These are phyloP conservation scores for Cordyceps cicadae DNA, from an alignment of 2,329 filamentous ascomycete species.

Conservation along the genomic window DNA sequence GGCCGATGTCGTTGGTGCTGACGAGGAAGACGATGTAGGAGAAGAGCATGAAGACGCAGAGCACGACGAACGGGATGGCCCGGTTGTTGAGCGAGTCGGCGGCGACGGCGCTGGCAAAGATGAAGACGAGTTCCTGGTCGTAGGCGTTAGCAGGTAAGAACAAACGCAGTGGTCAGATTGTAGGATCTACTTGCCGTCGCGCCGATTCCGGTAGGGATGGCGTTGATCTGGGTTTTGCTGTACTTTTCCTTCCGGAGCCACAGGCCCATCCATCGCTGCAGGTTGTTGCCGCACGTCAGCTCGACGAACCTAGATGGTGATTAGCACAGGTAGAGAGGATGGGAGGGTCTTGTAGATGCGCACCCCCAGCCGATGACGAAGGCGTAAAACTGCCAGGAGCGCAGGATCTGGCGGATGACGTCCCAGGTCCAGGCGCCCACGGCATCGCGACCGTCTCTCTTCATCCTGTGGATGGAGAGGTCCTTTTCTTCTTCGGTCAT, in stretches of 20 bases:
- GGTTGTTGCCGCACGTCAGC: constrained; percentile 11
- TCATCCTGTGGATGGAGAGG: constrained; percentile 3
- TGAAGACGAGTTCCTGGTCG: constrained; percentile 8
- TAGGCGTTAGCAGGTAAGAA: background rate
- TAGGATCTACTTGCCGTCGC: background rate
- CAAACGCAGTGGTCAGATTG: background rate
- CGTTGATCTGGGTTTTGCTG: background rate
- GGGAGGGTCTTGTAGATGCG: background rate
- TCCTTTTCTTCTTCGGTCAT: constrained; percentile 9
- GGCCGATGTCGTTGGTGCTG: background rate
- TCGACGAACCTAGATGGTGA: background rate
- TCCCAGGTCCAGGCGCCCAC: constrained; percentile 8
- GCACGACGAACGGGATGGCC: constrained; percentile 1
- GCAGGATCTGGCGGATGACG: constrained; percentile 1
- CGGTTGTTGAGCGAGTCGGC: constrained; percentile 12
- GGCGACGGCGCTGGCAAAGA: constrained; percentile 8
- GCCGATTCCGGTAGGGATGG: constrained; percentile 6
- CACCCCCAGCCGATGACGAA: constrained; percentile 13
- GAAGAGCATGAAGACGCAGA: constrained; percentile 6
- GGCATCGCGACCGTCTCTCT: constrained; percentile 9
- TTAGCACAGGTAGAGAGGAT: background rate
- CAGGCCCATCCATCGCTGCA: constrained; percentile 12
- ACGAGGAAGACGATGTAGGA: constrained; percentile 10
- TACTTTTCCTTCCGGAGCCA: constrained; percentile 7
- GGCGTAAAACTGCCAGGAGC: constrained; percentile 12